Evolutionary conservation across 495 filamentous ascomycete species (phyloP), one percentile per base, ranked within the genome.

Genomic region (Parmelia sp.): DNA sequence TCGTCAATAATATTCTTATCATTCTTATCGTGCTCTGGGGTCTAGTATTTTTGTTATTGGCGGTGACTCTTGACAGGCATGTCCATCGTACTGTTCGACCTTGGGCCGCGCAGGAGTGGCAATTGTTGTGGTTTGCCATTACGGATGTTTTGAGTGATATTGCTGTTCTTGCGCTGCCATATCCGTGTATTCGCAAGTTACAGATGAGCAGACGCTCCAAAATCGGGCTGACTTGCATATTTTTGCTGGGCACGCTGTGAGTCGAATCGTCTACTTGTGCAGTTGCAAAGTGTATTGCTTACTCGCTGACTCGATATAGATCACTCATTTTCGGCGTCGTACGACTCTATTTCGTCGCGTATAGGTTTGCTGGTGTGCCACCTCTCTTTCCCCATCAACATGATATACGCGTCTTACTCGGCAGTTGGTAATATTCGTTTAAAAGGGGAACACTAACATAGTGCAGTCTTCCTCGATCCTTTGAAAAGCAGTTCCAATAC

Each of bases 71-170:
- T 12, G n/a, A 15, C 2, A 19, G 17, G n/a, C 8, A 4, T 4
- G 11, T 27, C 4, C 3, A 15, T 6, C 2, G 23, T 58, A 8
- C 3, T 17, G 51, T 17, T 19, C 44, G 39, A 5, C 31, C 57
- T 19, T 29, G 58, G 4, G 37, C 45, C 4, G 10, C 37, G 14
- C 39, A 35, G 17, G 35, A 65, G 23, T 61, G 58, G 42, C n/a
- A 37, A 19, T 14, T 57, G 47, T 29, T 61, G 11, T 60, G 64
- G 57, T 61, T 65, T n/a, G 63, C 51, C 35, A 65, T 65, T 17
- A 65, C 64, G 11, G 64, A 65, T 40, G 56, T 65, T 7, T 3
- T 65, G 9, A 25, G 25, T 51, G 64, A 65, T 37, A 57, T 65
- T 33, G 64, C 58, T 4, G 29, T 65, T 33, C 58, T 65, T 12